Conservation (phyloP, 106 monocot species). For the Narthecium ossifragum region DNA sequence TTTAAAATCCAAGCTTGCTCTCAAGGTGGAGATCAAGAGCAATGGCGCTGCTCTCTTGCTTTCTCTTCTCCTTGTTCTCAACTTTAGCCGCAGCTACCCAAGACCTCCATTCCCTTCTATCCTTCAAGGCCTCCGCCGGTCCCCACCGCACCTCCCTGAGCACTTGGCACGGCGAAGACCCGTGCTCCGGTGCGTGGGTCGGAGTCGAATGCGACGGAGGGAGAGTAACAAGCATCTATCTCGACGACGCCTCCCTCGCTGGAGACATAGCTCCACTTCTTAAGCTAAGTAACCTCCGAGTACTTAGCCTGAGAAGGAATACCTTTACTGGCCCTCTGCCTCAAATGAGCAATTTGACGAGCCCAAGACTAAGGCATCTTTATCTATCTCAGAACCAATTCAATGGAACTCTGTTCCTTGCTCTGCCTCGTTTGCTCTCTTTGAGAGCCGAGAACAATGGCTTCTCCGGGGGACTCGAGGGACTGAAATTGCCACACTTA, state of each 20-base stretch:
- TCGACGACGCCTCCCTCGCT: conserved; percentile 19
- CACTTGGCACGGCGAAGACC: conserved; percentile 25
- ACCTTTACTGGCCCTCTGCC: conserved; percentile 14
- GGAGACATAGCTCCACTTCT: conserved; percentile 20
- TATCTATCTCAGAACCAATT: conserved; percentile 34
- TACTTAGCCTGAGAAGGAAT: conserved; percentile 36
- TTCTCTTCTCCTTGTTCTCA: background rate
- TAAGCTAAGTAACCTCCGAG: conserved; percentile 12
- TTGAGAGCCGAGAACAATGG: conserved; percentile 28
- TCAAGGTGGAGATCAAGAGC: background rate
- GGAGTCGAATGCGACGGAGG: conserved; percentile 25
- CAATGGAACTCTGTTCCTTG: conserved; percentile 16
- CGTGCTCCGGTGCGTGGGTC: conserved; percentile 40
- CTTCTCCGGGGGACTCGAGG: conserved; percentile 28
- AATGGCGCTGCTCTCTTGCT: background rate
- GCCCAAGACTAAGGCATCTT: conserved; percentile 21
- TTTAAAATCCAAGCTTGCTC: background rate
- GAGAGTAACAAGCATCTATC: conserved; percentile 16
- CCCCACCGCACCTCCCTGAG: background rate
- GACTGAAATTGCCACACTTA: background rate
- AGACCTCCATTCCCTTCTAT: conserved; percentile 24
- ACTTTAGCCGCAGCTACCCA: background rate
- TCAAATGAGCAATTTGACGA: conserved; percentile 11
- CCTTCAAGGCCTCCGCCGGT: conserved; percentile 36
- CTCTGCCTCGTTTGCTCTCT: conserved; percentile 23